phyloP scores from a whole-genome alignment of 208 protist genomes.

The Trypanosoma conorhini region DNA sequence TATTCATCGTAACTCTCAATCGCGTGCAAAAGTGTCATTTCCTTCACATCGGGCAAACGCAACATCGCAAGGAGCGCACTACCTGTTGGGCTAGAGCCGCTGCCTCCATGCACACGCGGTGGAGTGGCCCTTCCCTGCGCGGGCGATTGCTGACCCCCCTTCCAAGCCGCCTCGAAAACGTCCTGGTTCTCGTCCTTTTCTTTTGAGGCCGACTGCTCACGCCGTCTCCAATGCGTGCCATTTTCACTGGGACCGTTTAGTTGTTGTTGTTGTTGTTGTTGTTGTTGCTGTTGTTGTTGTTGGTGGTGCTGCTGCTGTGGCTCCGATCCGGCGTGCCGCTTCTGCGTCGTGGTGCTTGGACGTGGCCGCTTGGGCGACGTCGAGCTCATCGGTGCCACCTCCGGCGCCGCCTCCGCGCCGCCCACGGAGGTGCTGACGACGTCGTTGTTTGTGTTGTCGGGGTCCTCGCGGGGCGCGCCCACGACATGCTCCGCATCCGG shows the following conservation, averaged over 20 bases:
- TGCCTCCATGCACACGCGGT: constrained; percentile 3
- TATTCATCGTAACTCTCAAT: constrained; percentile 72
- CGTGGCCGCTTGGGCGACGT: constrained; percentile 39
- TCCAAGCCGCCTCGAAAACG: neutral
- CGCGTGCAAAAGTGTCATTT: constrained; percentile 67
- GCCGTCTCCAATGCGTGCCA: neutral
- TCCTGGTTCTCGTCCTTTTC: constrained; percentile 4
- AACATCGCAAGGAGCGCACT: constrained; percentile 65
- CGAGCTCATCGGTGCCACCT: constrained; percentile 26
- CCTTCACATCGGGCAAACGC: constrained; percentile 77
- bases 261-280: too few species aligned
- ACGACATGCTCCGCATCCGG: constrained; percentile 27
- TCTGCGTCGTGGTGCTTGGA: constrained; percentile 31
- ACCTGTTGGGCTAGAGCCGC: constrained; percentile 27
- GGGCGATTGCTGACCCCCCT: neutral
- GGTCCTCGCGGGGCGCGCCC: constrained; percentile 20
- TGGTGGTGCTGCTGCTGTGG: constrained; percentile 16
- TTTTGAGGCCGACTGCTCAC: neutral
- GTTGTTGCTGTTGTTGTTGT: too few species aligned
- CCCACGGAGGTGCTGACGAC: constrained; percentile 21
- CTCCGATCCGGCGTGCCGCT: constrained; percentile 30
- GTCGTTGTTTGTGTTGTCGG: constrained; percentile 29
- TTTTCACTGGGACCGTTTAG: neutral
- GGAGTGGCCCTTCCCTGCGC: neutral
- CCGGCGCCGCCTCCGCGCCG: constrained; percentile 7